Conservation (phyloP, 2,329 filamentous ascomycete genomes). For the Colletotrichum plurivorum region DNA sequence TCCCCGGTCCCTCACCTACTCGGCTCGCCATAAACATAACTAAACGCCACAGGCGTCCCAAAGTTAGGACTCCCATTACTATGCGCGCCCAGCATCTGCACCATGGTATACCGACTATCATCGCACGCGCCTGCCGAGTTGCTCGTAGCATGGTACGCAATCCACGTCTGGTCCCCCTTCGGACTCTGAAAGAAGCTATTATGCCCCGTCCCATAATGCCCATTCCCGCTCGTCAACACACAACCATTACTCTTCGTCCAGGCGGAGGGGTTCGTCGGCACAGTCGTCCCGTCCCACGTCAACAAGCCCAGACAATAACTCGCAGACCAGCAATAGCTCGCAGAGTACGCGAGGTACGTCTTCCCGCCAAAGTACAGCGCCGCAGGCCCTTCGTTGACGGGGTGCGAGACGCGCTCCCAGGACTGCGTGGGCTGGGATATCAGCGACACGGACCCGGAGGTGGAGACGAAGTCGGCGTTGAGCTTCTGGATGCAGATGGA, state of each 20-base stretch:
- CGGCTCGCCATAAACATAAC: constrained; percentile 26
- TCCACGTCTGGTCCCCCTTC: constrained; percentile 67
- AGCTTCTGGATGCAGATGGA: constrained; percentile 56
- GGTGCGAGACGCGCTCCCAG: constrained; percentile 64
- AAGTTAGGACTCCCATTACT: constrained; percentile 67
- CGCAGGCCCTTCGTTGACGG: constrained; percentile 69
- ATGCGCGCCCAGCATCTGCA: constrained; percentile 64
- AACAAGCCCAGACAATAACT: constrained; percentile 68
- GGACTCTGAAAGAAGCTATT: constrained; percentile 72
- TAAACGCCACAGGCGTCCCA: constrained; percentile 49
- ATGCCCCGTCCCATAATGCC: constrained; percentile 70
- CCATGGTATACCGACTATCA: constrained; percentile 67
- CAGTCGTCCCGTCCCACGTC: constrained; percentile 64
- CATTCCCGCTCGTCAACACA: constrained; percentile 67
- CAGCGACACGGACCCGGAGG: constrained; percentile 60
- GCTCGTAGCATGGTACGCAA: constrained; percentile 68
- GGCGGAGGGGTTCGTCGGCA: constrained; percentile 58
- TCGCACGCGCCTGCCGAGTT: constrained; percentile 65
- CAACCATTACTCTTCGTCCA: constrained; percentile 68
- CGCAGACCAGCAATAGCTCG: constrained; percentile 69
- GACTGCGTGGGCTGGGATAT: constrained; percentile 64
- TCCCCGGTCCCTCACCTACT: not conserved
- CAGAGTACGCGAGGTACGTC: constrained; percentile 68
- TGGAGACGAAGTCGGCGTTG: constrained; percentile 55
- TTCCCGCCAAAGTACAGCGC: constrained; percentile 67